Evolutionary conservation across 495 filamentous ascomycete species (phyloP), one percentile per base, ranked within the genome.

Genomic region (Copromyces sp.): DNA sequence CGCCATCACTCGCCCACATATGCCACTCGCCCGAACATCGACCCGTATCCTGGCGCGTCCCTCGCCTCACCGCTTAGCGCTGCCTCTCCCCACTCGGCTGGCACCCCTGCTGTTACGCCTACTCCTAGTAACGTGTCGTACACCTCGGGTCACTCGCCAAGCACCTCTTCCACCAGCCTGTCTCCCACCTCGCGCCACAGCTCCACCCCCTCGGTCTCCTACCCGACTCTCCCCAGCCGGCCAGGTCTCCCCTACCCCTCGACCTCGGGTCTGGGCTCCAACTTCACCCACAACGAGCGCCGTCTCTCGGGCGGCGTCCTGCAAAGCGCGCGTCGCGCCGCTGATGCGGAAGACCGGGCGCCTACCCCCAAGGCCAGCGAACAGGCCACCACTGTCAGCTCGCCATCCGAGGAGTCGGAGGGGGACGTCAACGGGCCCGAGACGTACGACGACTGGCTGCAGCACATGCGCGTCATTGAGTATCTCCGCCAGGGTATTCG

Each of bases 51-150:
- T 77, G 87, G 90, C 80, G 86, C 85, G 73, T 84, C 87, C 11
- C 84, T 89, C 9, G 85, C 87, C 37, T 88, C 86, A 32, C 87
- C 90, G 0, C 83, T 91, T 75, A 89, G 89, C 76, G 85, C 87
- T 39, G 84, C 89, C 0, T 85, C 80, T 77, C 88, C 84, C 72
- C 89, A 86, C 6, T 83, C 83, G 53, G 75, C 74, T 68, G 85
- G 90, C 71, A 96, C 94, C 24, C 94, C 94, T 9, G 94, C 92
- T 1, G 86, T 97, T 77, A 98, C 95, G 0, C 95, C 95, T 9
- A 92, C 94, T 2, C 94, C 93, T n/a, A 94, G 91, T 77, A 87
- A 89, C 17, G 87, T 93, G 78, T 94, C 92, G 1, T 95, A 97
- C 82, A 91, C 89, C 29, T 94, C 93, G 0, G 89, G 90, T 71